Base-by-base conservation (phyloP, 768 basidiomycete genomes). In the Termitomyces bulborhizus region DNA sequence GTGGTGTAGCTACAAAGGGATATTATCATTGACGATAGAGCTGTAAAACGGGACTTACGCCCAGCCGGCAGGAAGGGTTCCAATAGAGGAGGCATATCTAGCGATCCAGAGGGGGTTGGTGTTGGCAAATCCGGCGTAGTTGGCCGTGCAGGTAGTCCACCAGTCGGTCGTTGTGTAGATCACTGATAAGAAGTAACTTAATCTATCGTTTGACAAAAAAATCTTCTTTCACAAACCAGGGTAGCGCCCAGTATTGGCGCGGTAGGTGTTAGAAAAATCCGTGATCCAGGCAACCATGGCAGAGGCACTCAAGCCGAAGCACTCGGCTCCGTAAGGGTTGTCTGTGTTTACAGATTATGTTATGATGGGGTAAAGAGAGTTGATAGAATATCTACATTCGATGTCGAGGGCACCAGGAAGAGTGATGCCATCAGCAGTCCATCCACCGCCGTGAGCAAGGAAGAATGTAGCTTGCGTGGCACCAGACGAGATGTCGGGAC, bases 141-240 rank as follows among this genome's bases (percentile, higher is more conserved):
- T 81, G 0, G 80, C 83, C 2, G 86, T 87, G 65, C 86, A 88
- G 8, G 73, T 75, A 9, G 60, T 78, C 86, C 86, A 88, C 85
- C 85, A 87, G 64, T 78, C 71, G 11, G 82, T 84, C 3, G 80
- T 83, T 29, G 81, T 81, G 59, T 86, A 86, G 54, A 85, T 83
- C 40, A 80, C 81, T 79, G 2, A 48, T 43, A 13, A 16, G 45
- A 32, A 36, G 6, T n/a, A 15, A 4, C 11, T 55, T 1, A 43
- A 42, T 24, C 16, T 12, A 34, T 18, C 42, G 0, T 21, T 8
- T 41, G 42, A 34, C 15, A 46, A 21, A 11, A 16, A 18, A 32
- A 3, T 40, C 45, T 41, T 18, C 43, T 45, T 39, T 48, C 36
- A 66, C 60, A 37, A 50, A 75, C 79, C 68, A 39, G 76, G 77